A percentile compares a stretch with the other conserved stretches of the same genome.
phyloP scores from a whole-genome alignment of 805 yeast genomes.

The Schwanniomyces vanrijiae region DNA sequence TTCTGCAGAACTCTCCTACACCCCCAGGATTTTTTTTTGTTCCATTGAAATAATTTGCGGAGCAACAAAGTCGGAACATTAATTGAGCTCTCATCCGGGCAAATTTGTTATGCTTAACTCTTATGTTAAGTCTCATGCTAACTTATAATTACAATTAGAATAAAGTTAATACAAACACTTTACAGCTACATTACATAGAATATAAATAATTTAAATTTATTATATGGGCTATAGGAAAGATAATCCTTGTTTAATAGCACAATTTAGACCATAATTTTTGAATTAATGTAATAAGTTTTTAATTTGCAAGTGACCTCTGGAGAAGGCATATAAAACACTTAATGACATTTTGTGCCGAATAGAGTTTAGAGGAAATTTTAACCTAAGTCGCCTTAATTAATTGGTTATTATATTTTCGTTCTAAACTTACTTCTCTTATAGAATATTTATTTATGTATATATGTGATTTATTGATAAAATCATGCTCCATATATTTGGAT shows the following conservation, averaged over 20 bases:
- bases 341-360: not conserved
- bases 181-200: no score
- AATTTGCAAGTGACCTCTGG: not conserved
- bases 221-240: not conserved
- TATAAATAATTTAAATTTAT: no score
- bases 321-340: not conserved
- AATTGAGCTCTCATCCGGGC: not conserved
- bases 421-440: no score
- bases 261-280: no score
- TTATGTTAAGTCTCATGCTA: not conserved
- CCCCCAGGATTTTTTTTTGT: not conserved
- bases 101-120: not conserved
- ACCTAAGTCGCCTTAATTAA: not conserved
- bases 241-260: no score
- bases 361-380: not conserved
- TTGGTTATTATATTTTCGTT: no score
- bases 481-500: no score
- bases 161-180: no score
- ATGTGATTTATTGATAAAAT: no score
- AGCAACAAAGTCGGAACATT: not conserved
- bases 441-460: no score
- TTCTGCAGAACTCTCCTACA: not conserved
- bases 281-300: not conserved
- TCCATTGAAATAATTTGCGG: not conserved
- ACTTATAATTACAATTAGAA: no score